A percentile compares a stretch with the other conserved stretches of the same genome.
Conservation (phyloP, 306 rosid genomes). For the Carpinus fangiana region DNA sequence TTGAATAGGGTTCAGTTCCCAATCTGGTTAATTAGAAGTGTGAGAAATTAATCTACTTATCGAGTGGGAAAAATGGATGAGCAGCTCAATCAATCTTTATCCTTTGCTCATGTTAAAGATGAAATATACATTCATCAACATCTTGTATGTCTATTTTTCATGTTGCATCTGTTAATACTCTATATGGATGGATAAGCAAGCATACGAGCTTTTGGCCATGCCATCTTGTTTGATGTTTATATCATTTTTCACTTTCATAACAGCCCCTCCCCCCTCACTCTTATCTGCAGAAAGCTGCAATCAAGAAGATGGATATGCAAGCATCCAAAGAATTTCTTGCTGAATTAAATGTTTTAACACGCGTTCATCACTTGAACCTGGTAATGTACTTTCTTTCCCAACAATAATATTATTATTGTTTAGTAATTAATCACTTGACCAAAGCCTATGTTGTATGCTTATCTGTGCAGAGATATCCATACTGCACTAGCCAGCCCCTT, state of each 20-base stretch:
- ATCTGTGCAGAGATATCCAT: not conserved
- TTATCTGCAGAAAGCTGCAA: constrained; percentile 72
- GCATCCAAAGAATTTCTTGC: constrained; percentile 88
- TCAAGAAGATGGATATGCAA: constrained; percentile 90
- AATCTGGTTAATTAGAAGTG: not conserved
- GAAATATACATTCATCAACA: not conserved
- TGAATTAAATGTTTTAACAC: constrained; percentile 77
- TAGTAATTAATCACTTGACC: not conserved
- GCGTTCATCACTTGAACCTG: constrained; percentile 95
- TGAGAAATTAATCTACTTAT: not conserved
- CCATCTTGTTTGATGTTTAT: constrained; percentile 9
- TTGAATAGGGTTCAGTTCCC: not conserved
- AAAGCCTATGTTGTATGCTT: not conserved
- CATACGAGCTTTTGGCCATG: constrained; percentile 14
- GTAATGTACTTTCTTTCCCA: constrained; percentile 39
- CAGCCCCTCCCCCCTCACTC: constrained; percentile 16
- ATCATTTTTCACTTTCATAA: constrained; percentile 24
- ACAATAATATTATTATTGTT: not conserved
- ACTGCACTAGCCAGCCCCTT: not conserved
- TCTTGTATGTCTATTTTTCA: not conserved
- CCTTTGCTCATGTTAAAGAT: not conserved
- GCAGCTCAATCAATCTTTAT: not conserved
- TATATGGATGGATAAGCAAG: constrained; percentile 11
- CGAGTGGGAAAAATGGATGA: not conserved
- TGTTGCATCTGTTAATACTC: not conserved